Conservation (phyloP, 2,329 filamentous ascomycete species). For the Rutstroemia sp. region DNA sequence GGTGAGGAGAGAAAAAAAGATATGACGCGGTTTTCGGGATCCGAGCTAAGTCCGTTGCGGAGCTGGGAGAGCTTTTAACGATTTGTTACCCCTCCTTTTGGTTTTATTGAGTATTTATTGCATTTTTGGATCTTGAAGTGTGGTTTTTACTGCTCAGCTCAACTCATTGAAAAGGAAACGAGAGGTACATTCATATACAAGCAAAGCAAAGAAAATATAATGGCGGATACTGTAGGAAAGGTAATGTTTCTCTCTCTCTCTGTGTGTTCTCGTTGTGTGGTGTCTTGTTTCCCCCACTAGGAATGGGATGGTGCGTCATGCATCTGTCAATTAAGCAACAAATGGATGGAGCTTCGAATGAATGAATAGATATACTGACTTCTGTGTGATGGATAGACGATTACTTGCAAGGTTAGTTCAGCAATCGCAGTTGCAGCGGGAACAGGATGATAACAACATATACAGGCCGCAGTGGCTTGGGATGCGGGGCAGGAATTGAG, state of each 20-base stretch:
- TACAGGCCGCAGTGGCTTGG: constrained; percentile 88
- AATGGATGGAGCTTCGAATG: not conserved
- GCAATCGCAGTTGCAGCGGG: not conserved
- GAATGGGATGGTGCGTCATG: no score
- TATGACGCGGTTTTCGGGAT: no score
- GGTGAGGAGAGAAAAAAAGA: no score
- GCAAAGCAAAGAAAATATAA: not conserved
- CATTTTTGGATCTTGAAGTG: no score
- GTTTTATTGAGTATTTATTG: no score
- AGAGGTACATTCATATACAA: no score
- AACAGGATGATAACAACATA: no score
- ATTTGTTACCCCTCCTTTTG: no score
- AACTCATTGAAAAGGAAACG: no score
- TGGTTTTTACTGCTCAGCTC: not conserved
- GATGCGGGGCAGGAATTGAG: constrained; percentile 84
- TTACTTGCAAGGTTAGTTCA: constrained; percentile 29
- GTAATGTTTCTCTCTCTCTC: constrained; percentile 3
- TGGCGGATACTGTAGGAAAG: constrained; percentile 14
- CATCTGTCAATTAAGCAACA: not conserved
- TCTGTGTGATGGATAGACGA: constrained; percentile 18
- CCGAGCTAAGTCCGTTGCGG: no score
- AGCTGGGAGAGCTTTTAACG: no score
- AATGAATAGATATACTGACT: not conserved
- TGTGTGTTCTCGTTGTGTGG: not conserved
- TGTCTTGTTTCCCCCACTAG: not conserved